Conservation (phyloP, 2,329 filamentous ascomycete species). For the Diaporthe citri region DNA sequence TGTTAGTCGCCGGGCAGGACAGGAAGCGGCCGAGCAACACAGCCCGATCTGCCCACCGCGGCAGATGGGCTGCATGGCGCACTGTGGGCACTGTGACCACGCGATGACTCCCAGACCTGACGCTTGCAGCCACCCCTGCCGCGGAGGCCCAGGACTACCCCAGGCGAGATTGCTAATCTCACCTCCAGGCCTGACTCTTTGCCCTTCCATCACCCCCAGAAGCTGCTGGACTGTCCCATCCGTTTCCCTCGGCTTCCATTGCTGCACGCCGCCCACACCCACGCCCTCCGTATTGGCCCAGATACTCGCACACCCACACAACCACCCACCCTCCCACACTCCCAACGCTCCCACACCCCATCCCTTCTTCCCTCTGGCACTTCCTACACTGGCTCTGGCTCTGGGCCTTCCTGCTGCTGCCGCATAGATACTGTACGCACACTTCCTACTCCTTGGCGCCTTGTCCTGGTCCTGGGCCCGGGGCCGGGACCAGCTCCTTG, state of each 20-base stretch:
- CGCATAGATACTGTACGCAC: conserved; percentile 31
- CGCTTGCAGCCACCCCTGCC: conserved; percentile 30
- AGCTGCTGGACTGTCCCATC: conserved; percentile 27
- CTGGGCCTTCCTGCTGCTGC: background rate
- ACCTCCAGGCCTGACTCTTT: conserved; percentile 34
- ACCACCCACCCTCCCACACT: background rate
- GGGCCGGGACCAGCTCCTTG: conserved; percentile 24
- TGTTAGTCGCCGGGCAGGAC: conserved; percentile 11
- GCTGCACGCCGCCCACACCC: background rate
- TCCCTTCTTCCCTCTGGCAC: conserved; percentile 21
- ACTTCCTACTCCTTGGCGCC: conserved; percentile 30
- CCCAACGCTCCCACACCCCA: background rate
- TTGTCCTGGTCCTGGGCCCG: conserved; percentile 27
- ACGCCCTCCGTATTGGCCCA: conserved; percentile 1
- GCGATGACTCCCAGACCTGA: conserved; percentile 26
- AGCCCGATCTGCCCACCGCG: conserved; percentile 4
- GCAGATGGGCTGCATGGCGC: conserved; percentile 25
- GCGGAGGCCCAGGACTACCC: conserved; percentile 1
- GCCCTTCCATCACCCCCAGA: conserved; percentile 5
- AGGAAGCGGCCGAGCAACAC: conserved; percentile 17
- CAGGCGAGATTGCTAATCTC: conserved; percentile 41
- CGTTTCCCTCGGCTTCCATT: conserved; percentile 34
- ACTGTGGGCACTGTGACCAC: conserved; percentile 32
- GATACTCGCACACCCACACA: background rate
- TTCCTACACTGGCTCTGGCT: background rate